Evolutionary conservation across 768 basidiomycete species (phyloP).

Genomic region (Harrya chromipes): DNA sequence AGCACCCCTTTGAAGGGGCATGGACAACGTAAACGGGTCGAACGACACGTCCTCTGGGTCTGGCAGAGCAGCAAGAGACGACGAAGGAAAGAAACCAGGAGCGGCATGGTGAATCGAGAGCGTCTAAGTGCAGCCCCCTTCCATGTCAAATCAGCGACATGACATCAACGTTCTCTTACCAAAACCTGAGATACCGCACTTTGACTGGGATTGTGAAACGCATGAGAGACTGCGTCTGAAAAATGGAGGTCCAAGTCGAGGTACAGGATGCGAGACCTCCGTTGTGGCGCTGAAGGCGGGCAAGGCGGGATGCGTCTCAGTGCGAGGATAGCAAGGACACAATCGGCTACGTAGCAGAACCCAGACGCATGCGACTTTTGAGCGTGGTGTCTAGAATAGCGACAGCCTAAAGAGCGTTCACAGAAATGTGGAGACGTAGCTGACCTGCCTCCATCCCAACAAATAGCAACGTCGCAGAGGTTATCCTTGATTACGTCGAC

Average conservation of each 20-base stretch:
- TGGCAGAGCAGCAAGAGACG: slow-evolving; percentile 49
- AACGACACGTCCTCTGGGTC: slow-evolving; percentile 29
- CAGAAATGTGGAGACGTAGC: slow-evolving; percentile 3
- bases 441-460: slow-evolving; percentile 90
- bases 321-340: slow-evolving; percentile 74
- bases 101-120: slow-evolving; percentile 83
- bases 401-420: not conserved
- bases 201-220: slow-evolving; percentile 50
- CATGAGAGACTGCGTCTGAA: slow-evolving; percentile 82
- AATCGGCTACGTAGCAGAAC: slow-evolving; percentile 94
- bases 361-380: slow-evolving; percentile 76
- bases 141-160: not conserved
- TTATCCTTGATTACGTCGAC: slow-evolving; percentile 54
- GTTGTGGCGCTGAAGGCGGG: slow-evolving; percentile 14
- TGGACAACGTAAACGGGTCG: slow-evolving; percentile 70
- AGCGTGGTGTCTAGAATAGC: slow-evolving; percentile 68
- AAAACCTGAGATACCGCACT: slow-evolving; percentile 42
- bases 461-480: slow-evolving; percentile 61
- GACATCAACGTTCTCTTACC: slow-evolving; percentile 32
- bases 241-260: slow-evolving; percentile 92
- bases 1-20: slow-evolving; percentile 76
- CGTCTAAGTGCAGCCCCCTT: slow-evolving; percentile 41
- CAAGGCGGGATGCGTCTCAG: slow-evolving; percentile 45
- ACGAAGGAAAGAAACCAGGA: slow-evolving; percentile 80
- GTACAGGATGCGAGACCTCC: slow-evolving; percentile 74